Evolutionary conservation across 768 basidiomycete genomes (phyloP).

Genomic region (Fomitopsis pulvina): DNA sequence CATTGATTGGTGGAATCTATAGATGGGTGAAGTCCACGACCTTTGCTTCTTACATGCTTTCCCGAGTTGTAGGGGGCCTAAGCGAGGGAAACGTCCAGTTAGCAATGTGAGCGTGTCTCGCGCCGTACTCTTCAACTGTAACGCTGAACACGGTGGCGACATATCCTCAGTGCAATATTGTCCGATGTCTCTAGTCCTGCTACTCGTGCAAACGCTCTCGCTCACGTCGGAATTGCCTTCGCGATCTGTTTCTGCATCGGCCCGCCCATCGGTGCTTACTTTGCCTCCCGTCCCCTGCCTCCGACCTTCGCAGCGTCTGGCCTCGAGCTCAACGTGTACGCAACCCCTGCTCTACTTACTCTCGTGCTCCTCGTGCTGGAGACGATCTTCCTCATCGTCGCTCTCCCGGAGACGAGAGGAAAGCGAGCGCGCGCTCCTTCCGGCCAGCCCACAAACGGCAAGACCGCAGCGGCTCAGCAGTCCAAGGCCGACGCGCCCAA

Average conservation of each 20-base stretch:
- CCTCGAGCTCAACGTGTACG: constrained; percentile 80
- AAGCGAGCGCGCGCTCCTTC: constrained; percentile 30
- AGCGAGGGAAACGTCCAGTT: constrained; percentile 98
- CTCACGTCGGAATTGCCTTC: constrained; percentile 94
- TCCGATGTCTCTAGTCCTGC: constrained; percentile 82
- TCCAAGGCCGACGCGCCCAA: constrained; percentile 6
- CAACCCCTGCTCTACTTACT: constrained; percentile 81
- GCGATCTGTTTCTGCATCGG: constrained; percentile 91
- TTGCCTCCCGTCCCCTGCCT: constrained; percentile 81
- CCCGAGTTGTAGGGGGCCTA: constrained; percentile 85
- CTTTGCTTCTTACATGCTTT: constrained; percentile 85
- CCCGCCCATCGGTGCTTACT: constrained; percentile 93
- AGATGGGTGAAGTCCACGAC: constrained; percentile 90
- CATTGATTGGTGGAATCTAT: constrained; percentile 2
- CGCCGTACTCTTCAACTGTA: neutral
- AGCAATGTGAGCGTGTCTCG: constrained; percentile 60
- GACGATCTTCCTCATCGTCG: constrained; percentile 67
- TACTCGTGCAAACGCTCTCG: constrained; percentile 79
- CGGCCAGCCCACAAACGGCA: constrained; percentile 17
- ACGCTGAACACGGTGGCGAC: too few species aligned
- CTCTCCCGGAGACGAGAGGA: constrained; percentile 83
- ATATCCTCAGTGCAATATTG: constrained; percentile 82
- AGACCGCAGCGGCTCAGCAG: constrained; percentile 2
- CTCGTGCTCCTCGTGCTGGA: constrained; percentile 72
- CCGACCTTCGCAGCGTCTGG: constrained; percentile 46